Evolutionary conservation across 1,284 basidiomycete genomes (phyloP).

Genomic region (Nidula niveotomentosa): DNA sequence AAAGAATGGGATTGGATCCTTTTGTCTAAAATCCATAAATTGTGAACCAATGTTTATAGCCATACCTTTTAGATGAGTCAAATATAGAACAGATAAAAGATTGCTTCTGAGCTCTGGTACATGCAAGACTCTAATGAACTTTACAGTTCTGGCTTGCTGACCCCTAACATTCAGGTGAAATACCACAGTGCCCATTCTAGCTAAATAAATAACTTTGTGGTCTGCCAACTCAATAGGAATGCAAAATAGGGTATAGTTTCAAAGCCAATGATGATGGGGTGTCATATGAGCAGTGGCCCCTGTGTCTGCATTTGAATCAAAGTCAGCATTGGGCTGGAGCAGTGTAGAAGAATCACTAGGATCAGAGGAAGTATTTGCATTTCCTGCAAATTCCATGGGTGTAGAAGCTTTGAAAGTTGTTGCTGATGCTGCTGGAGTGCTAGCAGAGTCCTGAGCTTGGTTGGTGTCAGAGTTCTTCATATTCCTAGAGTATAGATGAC

Average conservation of each 20-base stretch:
- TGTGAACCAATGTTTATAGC: constrained; percentile 10
- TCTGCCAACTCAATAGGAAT: constrained; percentile 16
- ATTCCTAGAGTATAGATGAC: too few relatives aligned
- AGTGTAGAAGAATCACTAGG: constrained; percentile 1
- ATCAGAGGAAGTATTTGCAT: constrained; percentile 3
- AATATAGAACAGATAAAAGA: constrained; percentile 25
- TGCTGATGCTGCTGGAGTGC: neutral
- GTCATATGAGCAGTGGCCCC: constrained; percentile 36
- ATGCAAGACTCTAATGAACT: constrained; percentile 30
- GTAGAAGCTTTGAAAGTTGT: neutral
- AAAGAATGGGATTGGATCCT: neutral
- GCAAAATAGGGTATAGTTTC: constrained; percentile 18
- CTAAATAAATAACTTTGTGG: constrained; percentile 22
- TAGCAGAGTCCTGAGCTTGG: neutral
- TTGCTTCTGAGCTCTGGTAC: constrained; percentile 28
- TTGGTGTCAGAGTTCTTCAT: too few relatives aligned
- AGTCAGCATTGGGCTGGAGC: neutral
- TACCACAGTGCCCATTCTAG: constrained; percentile 24
- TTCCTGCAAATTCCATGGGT: constrained; percentile 2
- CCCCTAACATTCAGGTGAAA: constrained; percentile 21
- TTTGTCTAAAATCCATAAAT: constrained; percentile 2
- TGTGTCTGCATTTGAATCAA: constrained; percentile 30
- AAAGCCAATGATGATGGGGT: constrained; percentile 28
- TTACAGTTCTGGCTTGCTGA: constrained; percentile 11
- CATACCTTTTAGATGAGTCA: constrained; percentile 9